Base-by-base conservation (phyloP, 345 rosid genomes). In the Gossypium raimondii region DNA sequence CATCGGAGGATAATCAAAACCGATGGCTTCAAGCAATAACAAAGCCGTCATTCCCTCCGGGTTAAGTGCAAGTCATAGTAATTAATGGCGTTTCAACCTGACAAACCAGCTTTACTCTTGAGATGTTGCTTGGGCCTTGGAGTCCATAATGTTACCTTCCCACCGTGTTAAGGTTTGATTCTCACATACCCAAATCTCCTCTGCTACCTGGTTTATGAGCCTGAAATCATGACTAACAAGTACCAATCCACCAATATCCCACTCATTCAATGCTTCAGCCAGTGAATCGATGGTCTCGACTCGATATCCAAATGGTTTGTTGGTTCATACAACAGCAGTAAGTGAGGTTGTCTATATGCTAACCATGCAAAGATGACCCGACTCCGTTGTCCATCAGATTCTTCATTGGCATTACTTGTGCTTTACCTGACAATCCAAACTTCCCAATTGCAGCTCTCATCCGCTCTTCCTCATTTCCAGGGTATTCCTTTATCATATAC, bases 221-320 rank as follows among this genome's bases (percentile, higher is more conserved):
- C 97, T 87, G 85, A 92, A 92, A 75, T 90, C 97, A 44, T 92
- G 97, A 83, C 95, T 90, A 60, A 92, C 97, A 18, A 92, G 89
- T 22, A 92, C 97, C 83, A 90, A 1, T 20, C 97, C 94, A 14
- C 97, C 94, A 22, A 22, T 22, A 69, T 92, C 97, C 94, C 97
- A 90, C 78, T 92, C 93, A 14, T 88, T 92, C 84, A 92, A 76
- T 43, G 97, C 97, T 77, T 90, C 97, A 0, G 92, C 95, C 11
- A 93, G 85, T 0, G 98, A 93, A 77, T 93, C 98, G 0, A 93
- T 96, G 2, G 98, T 96, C 84, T 96, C 99, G 1, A 96, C 84
- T 96, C 99, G 0, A 96, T 93, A 78, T 96, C 98, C 90, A 96
- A 79, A 80, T 96, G 98, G 76, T 96, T 93, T 0, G 99, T 93